phyloP scores from a whole-genome alignment of 306 rosid genomes.

The Ochetophila trinervis region DNA sequence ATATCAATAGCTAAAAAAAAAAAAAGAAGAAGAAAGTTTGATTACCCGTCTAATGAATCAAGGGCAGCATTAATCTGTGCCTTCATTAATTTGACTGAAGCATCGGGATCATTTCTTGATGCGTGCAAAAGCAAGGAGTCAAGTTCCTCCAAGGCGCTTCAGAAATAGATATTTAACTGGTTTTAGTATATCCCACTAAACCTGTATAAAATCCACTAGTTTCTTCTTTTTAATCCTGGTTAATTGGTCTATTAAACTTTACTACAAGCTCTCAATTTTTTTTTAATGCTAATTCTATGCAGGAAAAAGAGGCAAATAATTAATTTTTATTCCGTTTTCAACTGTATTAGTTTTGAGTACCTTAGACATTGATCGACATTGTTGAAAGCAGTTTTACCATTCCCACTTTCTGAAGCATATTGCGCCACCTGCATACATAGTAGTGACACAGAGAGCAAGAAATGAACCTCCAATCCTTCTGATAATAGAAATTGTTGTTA shows the following conservation, averaged over 20 bases:
- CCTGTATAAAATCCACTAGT: neutral
- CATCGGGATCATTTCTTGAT: conserved; percentile 73
- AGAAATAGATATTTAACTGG: conserved; percentile 12
- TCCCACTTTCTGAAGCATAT: conserved; percentile 76
- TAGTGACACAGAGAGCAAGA: neutral
- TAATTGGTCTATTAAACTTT: neutral
- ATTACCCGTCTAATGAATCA: conserved; percentile 66
- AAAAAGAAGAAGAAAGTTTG: neutral
- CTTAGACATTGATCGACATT: conserved; percentile 82
- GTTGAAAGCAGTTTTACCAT: conserved; percentile 57
- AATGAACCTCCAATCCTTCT: neutral
- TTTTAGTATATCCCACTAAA: conserved; percentile 1
- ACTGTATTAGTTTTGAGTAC: too few species aligned
- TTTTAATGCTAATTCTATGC: neutral
- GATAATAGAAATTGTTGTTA: too few species aligned
- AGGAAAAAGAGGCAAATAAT: too few species aligned
- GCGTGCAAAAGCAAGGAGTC: conserved; percentile 75
- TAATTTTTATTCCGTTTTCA: too few species aligned
- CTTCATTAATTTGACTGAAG: conserved; percentile 77
- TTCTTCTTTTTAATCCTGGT: neutral
- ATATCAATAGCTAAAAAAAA: neutral
- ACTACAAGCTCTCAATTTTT: neutral
- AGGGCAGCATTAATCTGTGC: conserved; percentile 52
- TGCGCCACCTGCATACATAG: conserved; percentile 61
- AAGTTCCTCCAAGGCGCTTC: conserved; percentile 88